Evolutionary conservation across 768 basidiomycete genomes (phyloP).

Genomic region (Mycena floridula): DNA sequence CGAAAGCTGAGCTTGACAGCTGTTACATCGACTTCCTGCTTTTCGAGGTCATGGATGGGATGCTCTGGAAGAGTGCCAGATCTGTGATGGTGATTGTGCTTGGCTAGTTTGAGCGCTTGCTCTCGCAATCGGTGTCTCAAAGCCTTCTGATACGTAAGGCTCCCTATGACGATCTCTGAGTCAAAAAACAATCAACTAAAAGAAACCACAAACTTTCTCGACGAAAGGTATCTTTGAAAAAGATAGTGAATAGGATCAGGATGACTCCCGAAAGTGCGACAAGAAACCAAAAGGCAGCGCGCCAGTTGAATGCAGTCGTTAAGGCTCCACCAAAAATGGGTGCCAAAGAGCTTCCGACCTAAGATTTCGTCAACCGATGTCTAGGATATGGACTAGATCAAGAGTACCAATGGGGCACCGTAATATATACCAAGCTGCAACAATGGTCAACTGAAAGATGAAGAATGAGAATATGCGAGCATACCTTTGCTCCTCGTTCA

Average conservation of each 20-base stretch:
- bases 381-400: too few species aligned
- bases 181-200: too few species aligned
- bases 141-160: conserved; percentile 69
- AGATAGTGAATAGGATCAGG: conserved; percentile 49
- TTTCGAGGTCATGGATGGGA: conserved; percentile 8
- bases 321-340: conserved; percentile 68
- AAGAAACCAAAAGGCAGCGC: conserved; percentile 81
- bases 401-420: conserved; percentile 69
- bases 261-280: conserved; percentile 52
- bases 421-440: conserved; percentile 72
- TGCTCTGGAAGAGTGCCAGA: conserved; percentile 15
- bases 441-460: background rate
- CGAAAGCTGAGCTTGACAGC: conserved; percentile 48
- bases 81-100: conserved; percentile 18
- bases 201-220: too few species aligned
- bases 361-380: too few species aligned
- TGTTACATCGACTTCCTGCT: conserved; percentile 7
- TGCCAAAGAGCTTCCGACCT: conserved; percentile 69
- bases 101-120: conserved; percentile 7
- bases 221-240: conserved; percentile 82
- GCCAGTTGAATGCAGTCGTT: conserved; percentile 68
- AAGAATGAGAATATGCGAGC: background rate
- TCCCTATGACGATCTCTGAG: too few species aligned
- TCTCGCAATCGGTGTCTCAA: conserved; percentile 37
- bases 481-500: conserved; percentile 62